Evolutionary conservation across 1,284 basidiomycete species (phyloP).

Genomic region (Ceratobasidium sp.): DNA sequence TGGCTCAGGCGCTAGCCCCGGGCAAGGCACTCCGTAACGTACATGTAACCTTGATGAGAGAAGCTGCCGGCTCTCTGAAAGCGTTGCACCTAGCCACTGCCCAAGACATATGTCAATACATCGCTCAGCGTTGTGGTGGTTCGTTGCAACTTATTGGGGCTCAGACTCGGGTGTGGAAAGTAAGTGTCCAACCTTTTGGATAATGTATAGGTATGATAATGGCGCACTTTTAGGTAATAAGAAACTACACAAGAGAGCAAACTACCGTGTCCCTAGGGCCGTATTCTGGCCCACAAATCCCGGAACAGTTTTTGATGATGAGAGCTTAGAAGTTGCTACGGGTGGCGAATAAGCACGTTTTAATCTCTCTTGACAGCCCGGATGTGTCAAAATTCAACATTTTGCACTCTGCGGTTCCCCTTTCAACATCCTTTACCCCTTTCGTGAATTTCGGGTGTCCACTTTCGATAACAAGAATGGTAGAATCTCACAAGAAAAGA

Average conservation of each 20-base stretch:
- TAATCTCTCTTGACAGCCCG: too few species aligned
- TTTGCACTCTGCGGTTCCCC: too few species aligned
- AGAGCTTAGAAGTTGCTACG: slow-evolving; percentile 1
- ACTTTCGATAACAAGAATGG: too few species aligned
- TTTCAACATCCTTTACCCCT: too few species aligned
- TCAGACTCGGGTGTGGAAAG: slow-evolving; percentile 38
- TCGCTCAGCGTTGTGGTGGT: slow-evolving; percentile 18
- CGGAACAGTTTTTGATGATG: slow-evolving; percentile 44
- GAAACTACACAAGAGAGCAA: neutral
- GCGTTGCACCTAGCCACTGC: slow-evolving; percentile 21
- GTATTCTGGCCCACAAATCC: slow-evolving; percentile 34
- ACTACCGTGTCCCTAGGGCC: slow-evolving; percentile 1
- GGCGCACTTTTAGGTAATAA: slow-evolving; percentile 4
- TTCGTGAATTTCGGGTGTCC: too few species aligned
- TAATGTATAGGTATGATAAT: neutral
- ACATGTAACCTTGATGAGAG: slow-evolving; percentile 29
- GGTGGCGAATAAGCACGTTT: neutral
- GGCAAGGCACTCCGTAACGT: slow-evolving; percentile 31
- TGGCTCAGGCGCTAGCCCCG: slow-evolving; percentile 26
- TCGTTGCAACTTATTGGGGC: slow-evolving; percentile 26
- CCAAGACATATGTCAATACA: slow-evolving; percentile 26
- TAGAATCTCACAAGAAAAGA: too few species aligned
- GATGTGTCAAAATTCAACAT: too few species aligned
- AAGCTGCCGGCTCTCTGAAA: slow-evolving; percentile 2
- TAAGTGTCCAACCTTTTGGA: neutral